Conservation (phyloP, 2,329 filamentous ascomycete species). For the Waltergamsia citrina region DNA sequence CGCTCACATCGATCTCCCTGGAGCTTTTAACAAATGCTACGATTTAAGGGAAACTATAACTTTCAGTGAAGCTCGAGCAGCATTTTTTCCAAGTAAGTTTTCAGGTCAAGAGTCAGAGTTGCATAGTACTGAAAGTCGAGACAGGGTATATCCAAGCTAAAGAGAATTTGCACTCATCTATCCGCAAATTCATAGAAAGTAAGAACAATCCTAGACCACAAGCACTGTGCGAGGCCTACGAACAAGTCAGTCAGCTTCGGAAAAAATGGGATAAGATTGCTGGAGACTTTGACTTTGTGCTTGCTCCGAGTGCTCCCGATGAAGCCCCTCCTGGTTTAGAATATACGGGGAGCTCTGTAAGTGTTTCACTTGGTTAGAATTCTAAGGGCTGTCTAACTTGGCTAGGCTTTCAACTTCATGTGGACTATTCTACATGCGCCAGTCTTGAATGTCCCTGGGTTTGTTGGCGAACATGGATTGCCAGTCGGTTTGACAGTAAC, state of each 20-base stretch:
- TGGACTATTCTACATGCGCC: slow-evolving; percentile 52
- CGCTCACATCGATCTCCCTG: slow-evolving; percentile 42
- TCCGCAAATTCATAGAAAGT: too few species aligned
- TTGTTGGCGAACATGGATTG: slow-evolving; percentile 40
- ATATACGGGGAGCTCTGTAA: slow-evolving; percentile 41
- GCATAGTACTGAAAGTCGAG: slow-evolving; percentile 32
- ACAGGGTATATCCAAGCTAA: too few species aligned
- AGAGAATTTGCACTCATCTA: too few species aligned
- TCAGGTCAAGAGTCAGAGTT: slow-evolving; percentile 32
- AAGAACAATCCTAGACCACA: too few species aligned
- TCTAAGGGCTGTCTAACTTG: too few species aligned
- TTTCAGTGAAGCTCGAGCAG: slow-evolving; percentile 40
- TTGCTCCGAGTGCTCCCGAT: slow-evolving; percentile 47
- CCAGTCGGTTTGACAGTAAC: slow-evolving; percentile 53
- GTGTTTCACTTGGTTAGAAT: too few species aligned
- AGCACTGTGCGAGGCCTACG: too few species aligned
- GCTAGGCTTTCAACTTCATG: slow-evolving; percentile 34
- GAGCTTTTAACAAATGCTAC: slow-evolving; percentile 35
- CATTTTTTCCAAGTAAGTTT: slow-evolving; percentile 46
- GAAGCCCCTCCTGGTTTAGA: slow-evolving; percentile 42
- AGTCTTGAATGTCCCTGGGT: slow-evolving; percentile 54
- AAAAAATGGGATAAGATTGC: slow-evolving; percentile 41
- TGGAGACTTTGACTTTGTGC: slow-evolving; percentile 35
- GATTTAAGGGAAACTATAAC: slow-evolving; percentile 42
- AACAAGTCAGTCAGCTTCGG: slow-evolving; percentile 37